phyloP scores from a whole-genome alignment of 495 filamentous ascomycete species.

The Tetracladium marchalianum region DNA sequence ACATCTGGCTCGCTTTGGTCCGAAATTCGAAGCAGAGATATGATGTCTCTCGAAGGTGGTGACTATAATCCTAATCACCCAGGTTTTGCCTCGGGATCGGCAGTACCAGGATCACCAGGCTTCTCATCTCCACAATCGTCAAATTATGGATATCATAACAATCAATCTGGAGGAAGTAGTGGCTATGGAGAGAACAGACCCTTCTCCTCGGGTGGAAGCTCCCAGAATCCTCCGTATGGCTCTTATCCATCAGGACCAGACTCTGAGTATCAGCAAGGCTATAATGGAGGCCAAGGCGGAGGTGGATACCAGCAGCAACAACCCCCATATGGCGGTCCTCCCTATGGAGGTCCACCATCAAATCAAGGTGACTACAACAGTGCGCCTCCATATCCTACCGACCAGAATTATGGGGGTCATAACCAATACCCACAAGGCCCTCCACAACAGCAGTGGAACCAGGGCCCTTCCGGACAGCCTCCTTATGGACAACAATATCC shows the following conservation, averaged over 20 bases:
- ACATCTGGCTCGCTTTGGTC: conserved; percentile 39
- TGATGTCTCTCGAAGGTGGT: conserved; percentile 24
- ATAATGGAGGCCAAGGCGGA: not conserved
- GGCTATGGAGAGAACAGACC: conserved; percentile 8
- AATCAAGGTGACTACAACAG: conserved; percentile 3
- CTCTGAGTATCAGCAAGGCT: not conserved
- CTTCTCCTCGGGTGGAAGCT: conserved; percentile 4
- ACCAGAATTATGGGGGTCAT: not conserved
- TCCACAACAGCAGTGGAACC: not conserved
- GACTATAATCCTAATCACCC: conserved; percentile 10
- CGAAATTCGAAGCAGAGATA: conserved; percentile 35
- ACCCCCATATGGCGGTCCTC: conserved; percentile 4
- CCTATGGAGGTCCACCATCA: conserved; percentile 4
- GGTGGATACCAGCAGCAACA: not conserved
- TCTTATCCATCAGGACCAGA: not conserved
- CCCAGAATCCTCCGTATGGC: not conserved
- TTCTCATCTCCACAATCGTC: conserved; percentile 8
- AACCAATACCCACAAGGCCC: not conserved
- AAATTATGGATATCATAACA: conserved; percentile 18
- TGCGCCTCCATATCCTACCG: not conserved
- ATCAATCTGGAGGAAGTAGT: not conserved
- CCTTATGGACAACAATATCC: not conserved
- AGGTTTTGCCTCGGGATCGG: conserved; percentile 6
- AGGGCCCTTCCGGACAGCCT: conserved; percentile 1
- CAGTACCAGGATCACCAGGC: not conserved